phyloP scores from a whole-genome alignment of 2,329 filamentous ascomycete species.

The Domatiomyces globalis region DNA sequence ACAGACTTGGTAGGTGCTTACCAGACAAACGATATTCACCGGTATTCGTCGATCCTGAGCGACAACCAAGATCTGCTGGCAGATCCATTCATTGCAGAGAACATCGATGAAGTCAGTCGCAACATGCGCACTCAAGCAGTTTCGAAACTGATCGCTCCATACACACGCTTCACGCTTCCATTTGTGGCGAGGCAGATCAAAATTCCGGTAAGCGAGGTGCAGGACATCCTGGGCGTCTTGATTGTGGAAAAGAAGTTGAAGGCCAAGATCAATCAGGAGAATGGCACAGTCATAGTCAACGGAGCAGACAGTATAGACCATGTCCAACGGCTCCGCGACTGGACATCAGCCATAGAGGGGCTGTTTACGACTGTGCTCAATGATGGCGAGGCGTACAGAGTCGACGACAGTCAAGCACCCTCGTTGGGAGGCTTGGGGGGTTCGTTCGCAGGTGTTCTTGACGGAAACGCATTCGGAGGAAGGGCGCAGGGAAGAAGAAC shows the following conservation, averaged over 20 bases:
- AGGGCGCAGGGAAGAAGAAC: neutral
- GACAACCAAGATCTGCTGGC: conserved; percentile 77
- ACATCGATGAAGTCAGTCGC: conserved; percentile 95
- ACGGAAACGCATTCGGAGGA: neutral
- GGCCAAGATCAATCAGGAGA: conserved; percentile 79
- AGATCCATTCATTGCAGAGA: conserved; percentile 94
- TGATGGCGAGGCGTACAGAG: conserved; percentile 55
- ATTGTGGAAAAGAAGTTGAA: conserved; percentile 81
- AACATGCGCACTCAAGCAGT: conserved; percentile 97
- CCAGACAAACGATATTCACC: conserved; percentile 84
- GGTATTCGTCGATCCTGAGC: conserved; percentile 76
- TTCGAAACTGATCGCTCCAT: conserved; percentile 82
- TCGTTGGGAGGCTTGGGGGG: neutral
- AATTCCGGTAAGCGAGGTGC: conserved; percentile 72
- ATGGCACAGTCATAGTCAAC: conserved; percentile 68
- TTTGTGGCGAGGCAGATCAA: conserved; percentile 83
- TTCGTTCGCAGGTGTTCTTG: neutral
- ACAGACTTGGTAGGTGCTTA: conserved; percentile 93
- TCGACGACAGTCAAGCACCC: conserved; percentile 27
- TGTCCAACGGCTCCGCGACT: conserved; percentile 55
- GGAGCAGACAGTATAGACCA: conserved; percentile 50
- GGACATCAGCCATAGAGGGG: conserved; percentile 54
- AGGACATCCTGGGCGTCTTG: conserved; percentile 88
- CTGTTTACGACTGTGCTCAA: conserved; percentile 61
- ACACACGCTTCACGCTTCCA: conserved; percentile 74